A percentile compares a stretch with the other conserved stretches of the same genome.
These are phyloP conservation scores for Epichloe uncinata DNA, from an alignment of 2,329 filamentous ascomycete species.

Conservation along the genomic window DNA sequence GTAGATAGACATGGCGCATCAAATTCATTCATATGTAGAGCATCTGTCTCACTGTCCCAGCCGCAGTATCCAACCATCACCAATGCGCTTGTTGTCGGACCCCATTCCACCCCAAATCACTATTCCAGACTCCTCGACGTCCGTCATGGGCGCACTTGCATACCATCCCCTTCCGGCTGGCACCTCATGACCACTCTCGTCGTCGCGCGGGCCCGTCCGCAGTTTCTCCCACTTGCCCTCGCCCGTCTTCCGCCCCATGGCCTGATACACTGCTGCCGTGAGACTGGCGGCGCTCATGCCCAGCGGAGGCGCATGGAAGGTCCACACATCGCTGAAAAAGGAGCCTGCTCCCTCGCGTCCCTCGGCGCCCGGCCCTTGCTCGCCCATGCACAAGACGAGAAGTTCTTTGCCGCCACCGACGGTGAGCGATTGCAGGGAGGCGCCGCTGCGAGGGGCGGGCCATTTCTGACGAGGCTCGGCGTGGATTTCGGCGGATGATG, in stretches of 20 bases:
- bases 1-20: too few species aligned
- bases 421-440: conserved; percentile 40
- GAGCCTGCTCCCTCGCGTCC: conserved; percentile 38
- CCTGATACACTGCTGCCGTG: conserved; percentile 40
- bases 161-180: conserved; percentile 45
- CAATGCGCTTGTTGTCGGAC: conserved; percentile 35
- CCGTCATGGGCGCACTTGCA: conserved; percentile 40
- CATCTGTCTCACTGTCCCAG: conserved; percentile 22
- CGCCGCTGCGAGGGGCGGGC: conserved; percentile 40
- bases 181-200: conserved; percentile 33
- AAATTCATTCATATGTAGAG: not conserved
- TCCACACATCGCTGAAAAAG: conserved; percentile 50
- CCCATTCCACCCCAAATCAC: conserved; percentile 48
- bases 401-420: conserved; percentile 49
- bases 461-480: conserved; percentile 24
- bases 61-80: conserved; percentile 52
- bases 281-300: conserved; percentile 42
- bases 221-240: conserved; percentile 48
- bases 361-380: conserved; percentile 33
- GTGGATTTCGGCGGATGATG: conserved; percentile 23
- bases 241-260: conserved; percentile 37
- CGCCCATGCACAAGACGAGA: conserved; percentile 48
- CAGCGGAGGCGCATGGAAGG: conserved; percentile 45
- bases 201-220: conserved; percentile 33
- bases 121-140: conserved; percentile 46